A percentile compares a stretch with the other conserved stretches of the same genome.
These are phyloP conservation scores for Citrus unshiu DNA, from an alignment of 345 rosid genomes.

Conservation along the genomic window DNA sequence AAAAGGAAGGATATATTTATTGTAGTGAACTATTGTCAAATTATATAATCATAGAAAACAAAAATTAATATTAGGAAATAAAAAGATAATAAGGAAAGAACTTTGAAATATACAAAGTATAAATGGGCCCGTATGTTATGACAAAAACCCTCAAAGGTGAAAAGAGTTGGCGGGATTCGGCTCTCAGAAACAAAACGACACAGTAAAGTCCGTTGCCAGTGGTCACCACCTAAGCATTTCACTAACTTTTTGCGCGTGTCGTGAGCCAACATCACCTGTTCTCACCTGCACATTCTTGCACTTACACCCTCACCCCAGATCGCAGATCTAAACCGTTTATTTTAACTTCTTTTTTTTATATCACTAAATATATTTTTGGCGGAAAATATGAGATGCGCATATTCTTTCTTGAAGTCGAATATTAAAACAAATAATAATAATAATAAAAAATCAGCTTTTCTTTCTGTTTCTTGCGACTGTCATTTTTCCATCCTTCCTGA, in stretches of 20 bases:
- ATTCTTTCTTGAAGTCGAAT: background rate
- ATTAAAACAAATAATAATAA: too few species aligned
- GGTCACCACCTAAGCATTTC: conserved; percentile 19
- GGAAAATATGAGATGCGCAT: background rate
- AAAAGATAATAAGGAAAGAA: background rate
- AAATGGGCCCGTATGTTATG: background rate
- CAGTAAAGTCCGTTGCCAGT: background rate
- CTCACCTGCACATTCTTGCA: conserved; percentile 4
- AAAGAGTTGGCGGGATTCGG: conserved; percentile 2
- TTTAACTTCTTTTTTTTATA: background rate
- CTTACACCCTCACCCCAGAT: background rate
- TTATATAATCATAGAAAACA: too few species aligned
- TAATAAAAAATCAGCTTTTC: background rate
- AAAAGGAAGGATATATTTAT: background rate
- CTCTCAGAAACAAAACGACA: background rate
- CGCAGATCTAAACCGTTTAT: conserved; percentile 5
- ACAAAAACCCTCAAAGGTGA: conserved; percentile 10
- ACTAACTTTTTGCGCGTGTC: conserved; percentile 8
- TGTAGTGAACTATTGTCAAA: too few species aligned
- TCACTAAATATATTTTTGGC: background rate
- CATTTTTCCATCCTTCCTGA: background rate
- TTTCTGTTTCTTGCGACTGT: background rate
- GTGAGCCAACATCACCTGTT: background rate
- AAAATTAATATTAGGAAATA: too few species aligned
- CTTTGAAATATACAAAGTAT: conserved; percentile 15